These are phyloP conservation scores for Apiospora aurea DNA, from an alignment of 2,329 filamentous ascomycete genomes.

Conservation along the genomic window DNA sequence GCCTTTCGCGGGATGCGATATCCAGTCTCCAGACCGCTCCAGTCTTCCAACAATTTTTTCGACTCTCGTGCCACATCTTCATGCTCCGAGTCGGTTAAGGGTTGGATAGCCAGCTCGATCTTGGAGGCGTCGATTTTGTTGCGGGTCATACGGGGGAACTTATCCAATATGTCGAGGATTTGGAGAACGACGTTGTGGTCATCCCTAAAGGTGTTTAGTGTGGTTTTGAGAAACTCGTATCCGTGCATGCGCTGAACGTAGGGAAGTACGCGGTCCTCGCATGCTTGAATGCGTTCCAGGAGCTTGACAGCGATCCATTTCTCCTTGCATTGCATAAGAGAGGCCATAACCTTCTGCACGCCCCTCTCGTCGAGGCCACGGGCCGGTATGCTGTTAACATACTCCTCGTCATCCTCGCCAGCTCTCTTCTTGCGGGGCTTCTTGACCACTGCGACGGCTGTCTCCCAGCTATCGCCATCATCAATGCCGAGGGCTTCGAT, in stretches of 20 bases:
- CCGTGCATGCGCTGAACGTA: constrained; percentile 97
- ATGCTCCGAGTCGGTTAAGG: constrained; percentile 72
- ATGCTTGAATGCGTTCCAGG: constrained; percentile 84
- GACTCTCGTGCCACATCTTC: constrained; percentile 78
- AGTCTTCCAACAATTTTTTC: constrained; percentile 76
- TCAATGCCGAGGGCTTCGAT: constrained; percentile 97
- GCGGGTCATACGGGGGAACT: constrained; percentile 86
- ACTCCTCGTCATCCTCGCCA: constrained; percentile 92
- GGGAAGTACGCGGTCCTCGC: constrained; percentile 84
- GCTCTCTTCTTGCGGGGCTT: constrained; percentile 92
- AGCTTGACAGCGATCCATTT: constrained; percentile 99
- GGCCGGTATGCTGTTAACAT: constrained; percentile 75
- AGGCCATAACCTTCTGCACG: constrained; percentile 60
- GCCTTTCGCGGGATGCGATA: constrained; percentile 93
- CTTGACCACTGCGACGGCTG: constrained; percentile 74
- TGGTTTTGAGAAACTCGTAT: constrained; percentile 91
- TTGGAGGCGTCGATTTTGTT: constrained; percentile 98
- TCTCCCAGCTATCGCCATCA: constrained; percentile 91
- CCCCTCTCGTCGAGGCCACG: constrained; percentile 43
- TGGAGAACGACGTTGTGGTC: constrained; percentile 90
- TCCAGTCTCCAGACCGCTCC: constrained; percentile 87
- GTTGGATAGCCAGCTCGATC: constrained; percentile 82
- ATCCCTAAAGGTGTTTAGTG: constrained; percentile 83
- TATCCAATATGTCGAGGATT: constrained; percentile 86
- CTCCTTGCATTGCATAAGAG: constrained; percentile 97